Evolutionary conservation across 2,329 filamentous ascomycete genomes (phyloP), one percentile per base, ranked within the genome.

Genomic region (Xylaria arbuscula): DNA sequence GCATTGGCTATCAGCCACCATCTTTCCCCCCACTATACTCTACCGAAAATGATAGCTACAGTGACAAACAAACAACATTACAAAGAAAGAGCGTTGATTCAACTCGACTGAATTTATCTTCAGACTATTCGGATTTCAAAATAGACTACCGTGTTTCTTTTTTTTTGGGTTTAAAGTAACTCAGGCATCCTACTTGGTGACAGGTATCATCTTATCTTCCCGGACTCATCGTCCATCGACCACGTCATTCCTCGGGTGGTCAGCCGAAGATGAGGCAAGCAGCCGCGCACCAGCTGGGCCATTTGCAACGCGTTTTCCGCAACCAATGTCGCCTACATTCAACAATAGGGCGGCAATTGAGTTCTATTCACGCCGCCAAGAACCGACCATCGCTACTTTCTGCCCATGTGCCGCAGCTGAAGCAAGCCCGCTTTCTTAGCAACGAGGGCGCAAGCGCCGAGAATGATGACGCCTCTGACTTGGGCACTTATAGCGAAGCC

Each of bases 401-500:
- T 45, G 53, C 42, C 19, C 28, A 13, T 47, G 42, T 17, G 45
- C 45, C 62, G 50, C 51, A 40, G 28, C 34, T 64, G 40, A 64
- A 67, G 10, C 71, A 71, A 42, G 45, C 45, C 40, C 76, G 76
- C 47, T 59, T 50, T 66, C 67, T 77, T 53, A 77, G 61, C 59
- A 64, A 72, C 9, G 54, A 72, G 4, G 28, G 65, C 24, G 38
- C 72, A 11, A 68, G 55, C 53, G 63, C 68, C 11, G 70, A 73
- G 11, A 72, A 70, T 17, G 74, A 74, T 11, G 78, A 79, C 34
- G 79, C 81, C 1, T 73, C 76, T 3, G 72, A 80, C 2, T 72
- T 78, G 2, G 82, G 82, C 61, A 81, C 79, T 11, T 85, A 85
- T 74, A 85, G 81, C 68, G 84, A 85, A 70, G 79, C 83, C 1